These are phyloP conservation scores for Botrytis sinoallii DNA, from an alignment of 2,329 filamentous ascomycete genomes.

Conservation along the genomic window DNA sequence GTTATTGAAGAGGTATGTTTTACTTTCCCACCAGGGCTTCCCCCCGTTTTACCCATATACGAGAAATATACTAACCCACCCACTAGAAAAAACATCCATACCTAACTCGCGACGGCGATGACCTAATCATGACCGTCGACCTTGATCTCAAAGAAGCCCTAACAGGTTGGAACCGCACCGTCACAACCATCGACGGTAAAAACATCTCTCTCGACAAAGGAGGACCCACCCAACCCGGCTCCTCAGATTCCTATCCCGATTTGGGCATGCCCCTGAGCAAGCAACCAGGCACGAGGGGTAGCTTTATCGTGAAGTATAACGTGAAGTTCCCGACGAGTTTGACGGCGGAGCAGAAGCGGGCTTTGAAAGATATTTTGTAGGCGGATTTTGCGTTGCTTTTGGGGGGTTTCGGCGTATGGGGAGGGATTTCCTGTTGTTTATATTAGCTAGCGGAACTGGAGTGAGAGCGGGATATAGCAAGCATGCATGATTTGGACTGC, in stretches of 20 bases:
- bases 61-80: slow-evolving; percentile 3
- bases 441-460: not conserved
- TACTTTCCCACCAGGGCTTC: not conserved
- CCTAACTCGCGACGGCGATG: slow-evolving; percentile 84
- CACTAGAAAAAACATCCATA: slow-evolving; percentile 78
- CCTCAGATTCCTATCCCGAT: slow-evolving; percentile 75
- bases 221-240: slow-evolving; percentile 82
- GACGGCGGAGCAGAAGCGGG: slow-evolving; percentile 73
- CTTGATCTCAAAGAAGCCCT: slow-evolving; percentile 89
- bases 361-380: slow-evolving; percentile 74
- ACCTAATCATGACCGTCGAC: slow-evolving; percentile 74
- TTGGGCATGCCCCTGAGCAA: slow-evolving; percentile 96
- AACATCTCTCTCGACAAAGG: slow-evolving; percentile 74
- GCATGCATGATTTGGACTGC: not conserved
- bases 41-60: no score
- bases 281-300: slow-evolving; percentile 78
- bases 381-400: not conserved
- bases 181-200: slow-evolving; percentile 89
- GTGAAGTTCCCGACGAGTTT: slow-evolving; percentile 85
- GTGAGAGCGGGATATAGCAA: not conserved
- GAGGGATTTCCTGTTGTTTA: not conserved
- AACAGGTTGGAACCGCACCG: slow-evolving; percentile 89
- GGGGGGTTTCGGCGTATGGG: not conserved
- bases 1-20: slow-evolving; percentile 82
- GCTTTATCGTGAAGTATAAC: slow-evolving; percentile 85